phyloP scores from a whole-genome alignment of 139 green algal genomes.

The Volvox africanus region DNA sequence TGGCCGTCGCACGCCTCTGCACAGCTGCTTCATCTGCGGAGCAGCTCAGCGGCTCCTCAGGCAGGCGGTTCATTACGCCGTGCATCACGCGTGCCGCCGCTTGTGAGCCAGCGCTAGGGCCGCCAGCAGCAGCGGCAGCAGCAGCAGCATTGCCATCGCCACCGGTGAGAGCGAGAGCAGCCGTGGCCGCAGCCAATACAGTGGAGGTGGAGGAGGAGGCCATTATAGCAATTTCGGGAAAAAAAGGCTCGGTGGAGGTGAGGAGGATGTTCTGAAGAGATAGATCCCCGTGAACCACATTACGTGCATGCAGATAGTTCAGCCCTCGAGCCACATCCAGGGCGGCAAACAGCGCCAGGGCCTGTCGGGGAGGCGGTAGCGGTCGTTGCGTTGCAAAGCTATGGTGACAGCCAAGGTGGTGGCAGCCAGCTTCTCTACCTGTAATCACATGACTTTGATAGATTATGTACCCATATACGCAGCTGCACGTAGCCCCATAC shows the following conservation, averaged over 20 bases:
- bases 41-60: neutral
- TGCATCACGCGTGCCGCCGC: neutral
- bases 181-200: neutral
- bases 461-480: too few species aligned
- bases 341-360: slow-evolving; percentile 41
- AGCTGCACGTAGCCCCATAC: too few species aligned
- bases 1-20: neutral
- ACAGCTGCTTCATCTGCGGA: neutral
- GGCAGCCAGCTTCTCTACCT: too few species aligned
- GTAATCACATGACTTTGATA: too few species aligned
- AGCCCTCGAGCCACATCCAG: slow-evolving; percentile 58
- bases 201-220: neutral
- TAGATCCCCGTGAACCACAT: slow-evolving; percentile 56
- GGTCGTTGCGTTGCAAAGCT: too few species aligned
- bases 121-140: too few species aligned
- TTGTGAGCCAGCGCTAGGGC: too few species aligned
- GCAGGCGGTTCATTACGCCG: neutral
- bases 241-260: neutral
- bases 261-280: slow-evolving; percentile 54
- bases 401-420: too few species aligned
- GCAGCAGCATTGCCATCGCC: neutral
- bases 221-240: neutral
- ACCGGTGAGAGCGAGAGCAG: neutral
- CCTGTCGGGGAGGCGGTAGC: neutral
- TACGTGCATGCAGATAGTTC: slow-evolving; percentile 52